Evolutionary conservation across 192 early-diverging fungal genomes (phyloP).

Genomic region (Backusella australiensis): DNA sequence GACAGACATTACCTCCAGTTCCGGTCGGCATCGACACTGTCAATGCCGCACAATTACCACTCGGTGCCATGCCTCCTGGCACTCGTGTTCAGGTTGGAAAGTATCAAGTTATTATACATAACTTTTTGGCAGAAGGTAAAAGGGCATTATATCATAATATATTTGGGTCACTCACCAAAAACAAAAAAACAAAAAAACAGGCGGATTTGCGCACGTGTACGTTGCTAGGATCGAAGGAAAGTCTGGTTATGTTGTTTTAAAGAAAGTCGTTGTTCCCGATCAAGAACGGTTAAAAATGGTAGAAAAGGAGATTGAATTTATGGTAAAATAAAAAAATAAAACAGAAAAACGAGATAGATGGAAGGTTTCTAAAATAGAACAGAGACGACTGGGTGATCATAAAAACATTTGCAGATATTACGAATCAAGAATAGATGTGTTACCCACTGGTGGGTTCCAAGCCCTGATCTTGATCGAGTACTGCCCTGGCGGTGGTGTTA

Average conservation of each 20-base stretch:
- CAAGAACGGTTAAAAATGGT: slow-evolving; percentile 57
- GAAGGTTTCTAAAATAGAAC: neutral
- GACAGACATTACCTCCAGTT: slow-evolving; percentile 31
- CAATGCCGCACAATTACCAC: slow-evolving; percentile 33
- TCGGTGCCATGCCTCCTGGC: slow-evolving; percentile 63
- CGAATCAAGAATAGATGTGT: slow-evolving; percentile 62
- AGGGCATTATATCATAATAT: too few relatives aligned
- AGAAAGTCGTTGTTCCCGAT: slow-evolving; percentile 75
- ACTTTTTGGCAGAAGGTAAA: slow-evolving; percentile 74
- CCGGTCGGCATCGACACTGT: slow-evolving; percentile 28
- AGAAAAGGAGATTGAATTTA: slow-evolving; percentile 73
- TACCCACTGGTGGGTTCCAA: slow-evolving; percentile 67
- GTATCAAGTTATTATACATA: slow-evolving; percentile 62
- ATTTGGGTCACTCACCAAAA: neutral
- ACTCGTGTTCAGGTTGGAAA: slow-evolving; percentile 56
- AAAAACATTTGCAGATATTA: slow-evolving; percentile 80
- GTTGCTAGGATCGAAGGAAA: slow-evolving; percentile 58
- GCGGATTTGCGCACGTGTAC: slow-evolving; percentile 93
- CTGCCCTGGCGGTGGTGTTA: slow-evolving; percentile 78
- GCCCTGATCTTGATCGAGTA: slow-evolving; percentile 91
- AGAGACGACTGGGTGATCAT: slow-evolving; percentile 72
- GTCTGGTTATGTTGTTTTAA: slow-evolving; percentile 69
- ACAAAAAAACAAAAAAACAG: slow-evolving; percentile 33
- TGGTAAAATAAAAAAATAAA: slow-evolving; percentile 50
- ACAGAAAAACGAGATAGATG: neutral